Evolutionary conservation across 805 yeast species (phyloP), one percentile per base, ranked within the genome.

Genomic region (Zygoascus tannicola): DNA sequence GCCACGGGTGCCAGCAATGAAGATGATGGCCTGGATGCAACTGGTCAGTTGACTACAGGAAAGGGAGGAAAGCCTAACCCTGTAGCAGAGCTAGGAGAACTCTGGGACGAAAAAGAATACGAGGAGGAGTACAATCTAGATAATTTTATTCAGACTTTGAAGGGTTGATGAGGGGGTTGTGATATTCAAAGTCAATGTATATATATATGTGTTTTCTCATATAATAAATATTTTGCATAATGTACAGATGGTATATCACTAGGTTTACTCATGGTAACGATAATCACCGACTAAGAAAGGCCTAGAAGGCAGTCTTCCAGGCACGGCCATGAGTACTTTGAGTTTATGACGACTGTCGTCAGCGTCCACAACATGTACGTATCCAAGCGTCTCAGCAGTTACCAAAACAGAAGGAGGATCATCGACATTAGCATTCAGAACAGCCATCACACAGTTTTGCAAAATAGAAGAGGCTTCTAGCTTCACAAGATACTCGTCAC

Each of bases 81-180:
- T 0, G 78, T 85, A 37, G 90, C 88, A 22, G 95, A 85, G 52
- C 70, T 92, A 51, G 90, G 85, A 7, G 97, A 88, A 56, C 71
- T 92, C 45, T 92, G 99, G 99, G 97, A 92, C 59, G 92, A 85
- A 56, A 73, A 84, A 28, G 97, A 92, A 63, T 92, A 92, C 57
- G 95, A 88, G 51, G 98, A 92, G 58, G 98, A 92, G 68, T 92
- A 92, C 64, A 85, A 92, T 57, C 75, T 92, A 65, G 97, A 90
- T 62, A 78, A 82, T 43, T 92, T 92, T 62, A 90, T 92, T 64
- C 84, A 84, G 67, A 81, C 83, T 22, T 72, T 85, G 49, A 74
- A 74, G 52, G 75, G 23, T 10, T 37, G 18, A 16, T 22, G 7
- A n/a, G n/a, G 14, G 23, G 12, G 26, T 7, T 8, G 30, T 8